Evolutionary conservation across 2,329 filamentous ascomycete species (phyloP), one percentile per base, ranked within the genome.

Genomic region (Xylariaceae sp.): DNA sequence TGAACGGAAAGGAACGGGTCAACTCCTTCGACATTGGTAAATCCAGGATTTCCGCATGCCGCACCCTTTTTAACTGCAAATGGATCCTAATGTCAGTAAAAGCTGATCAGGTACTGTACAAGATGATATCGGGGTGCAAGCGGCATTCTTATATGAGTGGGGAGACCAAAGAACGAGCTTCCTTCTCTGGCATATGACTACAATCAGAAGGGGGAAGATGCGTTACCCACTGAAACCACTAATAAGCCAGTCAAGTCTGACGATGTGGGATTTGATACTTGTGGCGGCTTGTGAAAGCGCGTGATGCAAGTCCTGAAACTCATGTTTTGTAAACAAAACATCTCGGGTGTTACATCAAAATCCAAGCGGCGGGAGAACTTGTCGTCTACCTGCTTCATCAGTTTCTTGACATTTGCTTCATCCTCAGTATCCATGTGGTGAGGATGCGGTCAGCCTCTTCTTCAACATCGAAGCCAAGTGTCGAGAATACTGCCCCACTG

Each of bases 171-270:
- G 23, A 30, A 30, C 23, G 23, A 4, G 23, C 23, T 30, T 30
- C 5, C 37, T 42, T 42, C 13, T 9, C 15, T 11, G 1, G 2
- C 3, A 2, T 13, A 17, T 30, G 23, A 44, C 35, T 10, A 11
- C 13, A 15, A 17, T n/a, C 13, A 34, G 6, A 47, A 3, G 11
- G 23, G 23, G 4, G 4, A 30, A 30, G 23, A 30, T 11, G 48
- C 18, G 18, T 45, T n/a, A 56, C 61, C 58, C 37, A 62, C 61
- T 72, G 2, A 77, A 81, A 57, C 80, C 76, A 51, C 81, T 77
- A 53, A 82, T 77, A 53, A 82, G 78, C 82, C 82, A 84, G 69
- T 84, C 80, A 44, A 72, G 70, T 15, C 75, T 74, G 5, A 84
- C 75, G 13, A 84, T 72, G 15, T 76, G 53, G 17, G 53, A 59